Conservation (phyloP, 2,329 filamentous ascomycete genomes). For the Xylariaceae sp. region DNA sequence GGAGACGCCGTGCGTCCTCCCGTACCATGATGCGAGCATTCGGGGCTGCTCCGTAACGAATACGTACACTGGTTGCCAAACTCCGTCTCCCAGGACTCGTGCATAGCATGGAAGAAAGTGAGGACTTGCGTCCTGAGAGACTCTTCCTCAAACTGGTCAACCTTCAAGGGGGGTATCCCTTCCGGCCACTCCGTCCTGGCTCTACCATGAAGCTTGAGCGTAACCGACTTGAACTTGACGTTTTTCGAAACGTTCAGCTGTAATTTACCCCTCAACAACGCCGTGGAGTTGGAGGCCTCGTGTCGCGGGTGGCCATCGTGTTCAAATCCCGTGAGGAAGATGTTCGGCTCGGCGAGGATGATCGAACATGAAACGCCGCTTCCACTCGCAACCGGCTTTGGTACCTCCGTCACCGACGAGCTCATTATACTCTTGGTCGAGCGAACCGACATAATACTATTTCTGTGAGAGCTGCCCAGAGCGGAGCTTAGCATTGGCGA, state of each 20-base stretch:
- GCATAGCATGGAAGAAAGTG: constrained; percentile 86
- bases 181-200: constrained; percentile 96
- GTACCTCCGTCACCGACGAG: constrained; percentile 54
- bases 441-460: constrained; percentile 55
- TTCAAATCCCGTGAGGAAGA: constrained; percentile 80
- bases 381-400: constrained; percentile 78
- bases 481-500: constrained; percentile 29
- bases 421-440: constrained; percentile 54
- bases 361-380: constrained; percentile 77
- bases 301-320: constrained; percentile 61
- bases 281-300: constrained; percentile 66
- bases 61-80: constrained; percentile 67
- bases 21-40: constrained; percentile 36
- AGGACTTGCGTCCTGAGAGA: constrained; percentile 85
- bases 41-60: constrained; percentile 45
- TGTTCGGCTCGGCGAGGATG: constrained; percentile 74
- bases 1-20: constrained; percentile 35
- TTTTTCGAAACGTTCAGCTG: constrained; percentile 84
- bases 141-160: constrained; percentile 81
- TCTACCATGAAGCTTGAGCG: constrained; percentile 81
- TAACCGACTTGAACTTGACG: constrained; percentile 89
- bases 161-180: constrained; percentile 85
- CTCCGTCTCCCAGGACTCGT: constrained; percentile 61
- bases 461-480: constrained; percentile 43
- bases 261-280: constrained; percentile 82